phyloP scores from a whole-genome alignment of 2,329 filamentous ascomycete genomes.

The Akanthomyces uredinophilus region DNA sequence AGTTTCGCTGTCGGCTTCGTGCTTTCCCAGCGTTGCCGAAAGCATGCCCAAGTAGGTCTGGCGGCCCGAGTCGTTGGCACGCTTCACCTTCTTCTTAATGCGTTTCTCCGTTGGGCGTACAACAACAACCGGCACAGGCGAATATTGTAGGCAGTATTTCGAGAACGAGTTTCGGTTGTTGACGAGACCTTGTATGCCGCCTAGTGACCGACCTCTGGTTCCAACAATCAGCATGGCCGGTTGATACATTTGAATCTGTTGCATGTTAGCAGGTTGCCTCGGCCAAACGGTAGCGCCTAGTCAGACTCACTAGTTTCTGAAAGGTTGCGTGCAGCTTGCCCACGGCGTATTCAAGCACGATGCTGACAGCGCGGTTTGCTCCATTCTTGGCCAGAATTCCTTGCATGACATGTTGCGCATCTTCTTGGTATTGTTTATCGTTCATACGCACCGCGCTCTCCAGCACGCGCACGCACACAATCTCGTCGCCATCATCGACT shows the following conservation, averaged over 20 bases:
- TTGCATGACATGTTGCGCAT: conserved; percentile 70
- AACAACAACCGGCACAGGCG: conserved; percentile 87
- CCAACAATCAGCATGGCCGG: conserved; percentile 88
- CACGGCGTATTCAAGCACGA: conserved; percentile 81
- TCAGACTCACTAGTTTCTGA: conserved; percentile 69
- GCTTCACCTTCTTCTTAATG: conserved; percentile 83
- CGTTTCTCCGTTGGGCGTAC: conserved; percentile 83
- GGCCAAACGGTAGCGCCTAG: background rate
- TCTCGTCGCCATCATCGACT: conserved; percentile 88
- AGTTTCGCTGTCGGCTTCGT: conserved; percentile 53
- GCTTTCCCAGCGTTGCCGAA: conserved; percentile 52
- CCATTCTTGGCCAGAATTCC: conserved; percentile 73
- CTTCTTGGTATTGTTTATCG: conserved; percentile 66
- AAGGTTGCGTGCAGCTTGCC: conserved; percentile 89
- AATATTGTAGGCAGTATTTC: conserved; percentile 92
- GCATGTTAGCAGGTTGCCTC: conserved; percentile 10
- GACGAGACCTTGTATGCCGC: conserved; percentile 79
- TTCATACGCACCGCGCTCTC: conserved; percentile 74
- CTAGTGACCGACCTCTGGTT: conserved; percentile 76
- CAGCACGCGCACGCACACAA: conserved; percentile 83
- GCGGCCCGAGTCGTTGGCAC: conserved; percentile 68
- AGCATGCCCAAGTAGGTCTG: conserved; percentile 76
- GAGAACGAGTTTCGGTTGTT: conserved; percentile 77
- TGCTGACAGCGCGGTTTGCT: conserved; percentile 74
- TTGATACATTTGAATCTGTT: conserved; percentile 83